Base-by-base conservation (phyloP, 192 early-diverging fungal species). In the Obelidium mucronatum region DNA sequence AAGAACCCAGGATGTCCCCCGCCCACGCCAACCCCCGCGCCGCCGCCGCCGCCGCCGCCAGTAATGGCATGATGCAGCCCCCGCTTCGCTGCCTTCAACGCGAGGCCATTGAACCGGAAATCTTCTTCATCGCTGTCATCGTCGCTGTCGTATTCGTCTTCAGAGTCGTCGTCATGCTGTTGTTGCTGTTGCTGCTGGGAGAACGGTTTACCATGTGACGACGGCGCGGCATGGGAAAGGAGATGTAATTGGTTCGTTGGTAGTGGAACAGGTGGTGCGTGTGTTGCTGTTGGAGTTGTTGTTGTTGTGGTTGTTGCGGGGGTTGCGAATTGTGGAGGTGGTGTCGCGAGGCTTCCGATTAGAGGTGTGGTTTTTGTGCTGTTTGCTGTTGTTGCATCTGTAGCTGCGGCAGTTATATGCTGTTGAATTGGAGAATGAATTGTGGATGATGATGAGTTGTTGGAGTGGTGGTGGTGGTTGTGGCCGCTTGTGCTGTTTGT, bases 91-190 rank as follows among this genome's bases (percentile, higher is more conserved):
- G 71, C 71, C 22, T 40, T n/a, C 56, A 62, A 26, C 22, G n/a
- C 37, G 22, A 40, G 17, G 42, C 62, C 11, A 58, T 74, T 35
- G 62, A 76, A 26, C 39, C 60, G 40, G 40, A 44, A 24, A 17
- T 59, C 51, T 30, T 64, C 74, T 33, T 83, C 80, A 28, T 80
- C 79, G 58, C 52, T 40, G 28, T 63, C 48, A 8, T 19, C 24
- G 28, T 13, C 26, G 35, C 42, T 34, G 17, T 71, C 48, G 63
- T 51, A 52, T 6, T 48, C 44, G 44, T 15, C 72, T 19, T 74
- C 77, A 17, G 31, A 24, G 3, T 55, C 58, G 51, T 65, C 61
- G 55, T 59, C 64, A n/a, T 11, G 44, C 11, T 48, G 11, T 48
- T 48, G 11, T 48, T 48, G n/a, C n/a, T n/a, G n/a, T n/a, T n/a